Base-by-base conservation (phyloP, 2,329 filamentous ascomycete genomes). In the Colletotrichum sp. region DNA sequence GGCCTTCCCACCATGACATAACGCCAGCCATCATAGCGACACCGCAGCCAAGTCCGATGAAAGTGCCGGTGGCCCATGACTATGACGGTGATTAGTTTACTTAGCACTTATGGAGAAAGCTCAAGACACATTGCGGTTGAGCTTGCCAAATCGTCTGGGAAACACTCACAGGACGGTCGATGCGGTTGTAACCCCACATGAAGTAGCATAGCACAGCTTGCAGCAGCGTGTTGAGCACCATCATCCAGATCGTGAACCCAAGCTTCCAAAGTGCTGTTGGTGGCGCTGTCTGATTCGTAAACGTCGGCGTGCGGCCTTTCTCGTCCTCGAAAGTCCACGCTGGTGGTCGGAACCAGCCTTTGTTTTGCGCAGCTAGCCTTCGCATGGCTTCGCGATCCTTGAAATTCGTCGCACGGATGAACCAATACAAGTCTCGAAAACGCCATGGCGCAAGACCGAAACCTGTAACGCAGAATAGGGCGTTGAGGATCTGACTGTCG, bases 391-490 rank as follows among this genome's bases (percentile, higher is more conserved):
- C 30, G 7, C 16, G 64, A 38, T 80, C 30, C 36, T 76, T 77
- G 61, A 79, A 79, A 52, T 78, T 63, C 15, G 64, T 75, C 61
- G 78, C 79, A 4, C 77, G 77, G 24, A 78, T 67, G 52, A 77
- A 81, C 30, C 52, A 58, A 38, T 79, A 79, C 18, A 78, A 48
- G 18, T 79, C 78, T 43, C 78, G 78, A 60, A 79, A 79, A 7
- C 78, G 78, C 95, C 95, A 98, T 0, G 95, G 95, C 1, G 94
- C 93, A 9, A 97, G 89, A 0, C 95, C 95, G 79, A 98, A 96
- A 1, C 93, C 95, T 1, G 95, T 96, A 5, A 98, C 93, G 84
- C 95, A 97, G 88, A 98, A 98, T 1, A 98, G 90, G 0, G 90
- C 94, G 80, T 96, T 98, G 38, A 78, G 71, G 67, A 78, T 77